Conservation (phyloP, 2,329 filamentous ascomycete species). For the Aspergillus bombycis region DNA sequence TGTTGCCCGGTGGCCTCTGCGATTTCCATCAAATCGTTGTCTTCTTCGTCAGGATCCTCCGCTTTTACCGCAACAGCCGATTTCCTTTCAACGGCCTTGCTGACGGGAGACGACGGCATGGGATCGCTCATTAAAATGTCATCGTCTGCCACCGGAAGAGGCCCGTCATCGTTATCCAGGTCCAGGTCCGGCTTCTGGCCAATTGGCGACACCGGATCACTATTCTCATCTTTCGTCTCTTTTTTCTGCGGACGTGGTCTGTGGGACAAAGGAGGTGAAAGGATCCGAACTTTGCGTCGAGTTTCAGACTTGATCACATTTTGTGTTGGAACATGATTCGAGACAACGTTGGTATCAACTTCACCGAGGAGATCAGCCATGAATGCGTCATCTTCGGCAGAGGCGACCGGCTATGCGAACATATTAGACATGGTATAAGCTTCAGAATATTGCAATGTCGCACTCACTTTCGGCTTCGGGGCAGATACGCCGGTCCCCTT, state of each 20-base stretch:
- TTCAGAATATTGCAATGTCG: too few relatives aligned
- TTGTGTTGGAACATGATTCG: constrained; percentile 58
- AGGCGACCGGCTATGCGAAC: constrained; percentile 66
- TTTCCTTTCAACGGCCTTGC: constrained; percentile 76
- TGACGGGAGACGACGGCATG: constrained; percentile 82
- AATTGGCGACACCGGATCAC: constrained; percentile 50
- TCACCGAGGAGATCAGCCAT: constrained; percentile 82
- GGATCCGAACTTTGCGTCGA: constrained; percentile 75
- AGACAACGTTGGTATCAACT: constrained; percentile 76
- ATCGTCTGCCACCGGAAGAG: constrained; percentile 62
- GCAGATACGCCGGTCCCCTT: constrained; percentile 66
- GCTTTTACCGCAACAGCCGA: constrained; percentile 56
- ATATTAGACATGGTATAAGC: constrained; percentile 12
- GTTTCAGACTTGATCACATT: constrained; percentile 73
- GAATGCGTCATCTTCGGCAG: constrained; percentile 87
- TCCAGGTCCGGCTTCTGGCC: constrained; percentile 43
- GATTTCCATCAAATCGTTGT: constrained; percentile 84
- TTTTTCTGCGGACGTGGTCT: constrained; percentile 57
- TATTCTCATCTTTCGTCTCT: constrained; percentile 47
- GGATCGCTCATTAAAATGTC: constrained; percentile 86
- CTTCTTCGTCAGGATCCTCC: constrained; percentile 73
- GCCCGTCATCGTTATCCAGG: constrained; percentile 61
- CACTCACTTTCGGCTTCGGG: constrained; percentile 76
- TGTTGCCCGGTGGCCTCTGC: constrained; percentile 70
- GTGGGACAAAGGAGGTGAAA: constrained; percentile 72